phyloP scores from a whole-genome alignment of 495 filamentous ascomycete genomes.

The Thermochaetoides thermophila region DNA sequence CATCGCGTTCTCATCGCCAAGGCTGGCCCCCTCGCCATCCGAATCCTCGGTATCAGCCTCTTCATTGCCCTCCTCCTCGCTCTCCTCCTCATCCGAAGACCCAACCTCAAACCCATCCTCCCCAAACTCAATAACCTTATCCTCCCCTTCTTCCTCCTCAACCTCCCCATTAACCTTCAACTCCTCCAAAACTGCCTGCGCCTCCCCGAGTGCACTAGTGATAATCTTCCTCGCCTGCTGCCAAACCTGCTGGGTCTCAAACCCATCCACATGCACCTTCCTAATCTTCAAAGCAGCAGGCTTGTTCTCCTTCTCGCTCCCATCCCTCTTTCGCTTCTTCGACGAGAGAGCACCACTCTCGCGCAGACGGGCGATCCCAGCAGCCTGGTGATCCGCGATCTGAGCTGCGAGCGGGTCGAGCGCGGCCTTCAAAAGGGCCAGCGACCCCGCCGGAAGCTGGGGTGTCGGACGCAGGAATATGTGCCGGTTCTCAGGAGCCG shows the following conservation, averaged over 20 bases:
- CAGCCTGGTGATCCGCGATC: slow-evolving; percentile 48
- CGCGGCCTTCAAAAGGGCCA: slow-evolving; percentile 56
- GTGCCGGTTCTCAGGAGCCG: slow-evolving; percentile 35
- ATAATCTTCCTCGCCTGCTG: slow-evolving; percentile 79
- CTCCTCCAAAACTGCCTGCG: slow-evolving; percentile 33
- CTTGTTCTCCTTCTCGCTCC: slow-evolving; percentile 11
- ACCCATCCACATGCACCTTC: slow-evolving; percentile 73
- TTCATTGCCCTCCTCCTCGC: slow-evolving; percentile 1
- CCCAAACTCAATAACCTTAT: slow-evolving; percentile 24
- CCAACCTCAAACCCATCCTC: slow-evolving; percentile 35
- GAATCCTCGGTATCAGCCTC: slow-evolving; percentile 23
- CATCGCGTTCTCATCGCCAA: slow-evolving; percentile 24
- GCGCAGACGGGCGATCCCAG: slow-evolving; percentile 37
- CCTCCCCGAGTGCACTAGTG: slow-evolving; percentile 28
- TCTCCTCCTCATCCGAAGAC: slow-evolving; percentile 23
- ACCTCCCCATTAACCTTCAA: slow-evolving; percentile 26
- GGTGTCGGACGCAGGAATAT: slow-evolving; percentile 55
- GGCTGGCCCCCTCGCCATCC: slow-evolving; percentile 29
- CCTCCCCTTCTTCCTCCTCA: slow-evolving; percentile 9
- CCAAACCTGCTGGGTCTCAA: slow-evolving; percentile 82
- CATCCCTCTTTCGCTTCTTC: slow-evolving; percentile 54
- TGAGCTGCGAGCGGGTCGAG: slow-evolving; percentile 61
- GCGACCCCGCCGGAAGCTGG: slow-evolving; percentile 45
- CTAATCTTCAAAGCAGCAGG: slow-evolving; percentile 47
- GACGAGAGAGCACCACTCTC: too few relatives aligned